A percentile compares a stretch with the other conserved stretches of the same genome.
phyloP scores from a whole-genome alignment of 148 eudicot species.

The Chenopodium quinoa region DNA sequence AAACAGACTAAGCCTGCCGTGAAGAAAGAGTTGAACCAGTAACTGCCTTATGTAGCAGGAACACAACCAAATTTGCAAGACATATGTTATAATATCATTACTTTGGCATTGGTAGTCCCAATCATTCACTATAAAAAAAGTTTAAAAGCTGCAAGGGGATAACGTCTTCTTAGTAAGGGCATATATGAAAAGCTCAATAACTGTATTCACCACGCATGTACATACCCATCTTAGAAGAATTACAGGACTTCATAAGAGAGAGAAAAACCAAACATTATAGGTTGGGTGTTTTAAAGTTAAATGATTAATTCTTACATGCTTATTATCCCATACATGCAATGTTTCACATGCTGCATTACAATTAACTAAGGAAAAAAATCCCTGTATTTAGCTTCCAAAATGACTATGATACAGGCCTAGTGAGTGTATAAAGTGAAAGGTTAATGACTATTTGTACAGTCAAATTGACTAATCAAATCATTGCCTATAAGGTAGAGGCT shows the following conservation, averaged over 20 bases:
- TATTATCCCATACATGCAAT: background rate
- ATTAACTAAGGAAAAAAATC: too few species aligned
- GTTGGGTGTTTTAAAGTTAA: too few species aligned
- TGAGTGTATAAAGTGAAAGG: background rate
- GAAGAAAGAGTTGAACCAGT: too few species aligned
- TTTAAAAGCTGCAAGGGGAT: background rate
- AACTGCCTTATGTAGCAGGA: too few species aligned
- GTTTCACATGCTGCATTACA: background rate
- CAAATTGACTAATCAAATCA: background rate
- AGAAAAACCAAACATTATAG: background rate
- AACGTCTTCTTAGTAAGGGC: background rate
- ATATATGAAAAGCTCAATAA: background rate
- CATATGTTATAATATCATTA: background rate
- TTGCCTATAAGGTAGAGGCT: background rate
- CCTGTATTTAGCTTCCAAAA: background rate
- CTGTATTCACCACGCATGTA: background rate
- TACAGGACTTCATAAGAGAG: background rate
- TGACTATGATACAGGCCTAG: background rate
- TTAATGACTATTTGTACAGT: background rate
- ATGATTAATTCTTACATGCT: background rate
- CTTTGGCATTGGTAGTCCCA: background rate
- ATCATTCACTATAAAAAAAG: too few species aligned
- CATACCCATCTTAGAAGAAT: background rate
- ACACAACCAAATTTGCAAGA: background rate
- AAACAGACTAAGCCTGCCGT: background rate